These are phyloP conservation scores for Ogataea zsoltii DNA, from an alignment of 805 yeast genomes.

Conservation along the genomic window DNA sequence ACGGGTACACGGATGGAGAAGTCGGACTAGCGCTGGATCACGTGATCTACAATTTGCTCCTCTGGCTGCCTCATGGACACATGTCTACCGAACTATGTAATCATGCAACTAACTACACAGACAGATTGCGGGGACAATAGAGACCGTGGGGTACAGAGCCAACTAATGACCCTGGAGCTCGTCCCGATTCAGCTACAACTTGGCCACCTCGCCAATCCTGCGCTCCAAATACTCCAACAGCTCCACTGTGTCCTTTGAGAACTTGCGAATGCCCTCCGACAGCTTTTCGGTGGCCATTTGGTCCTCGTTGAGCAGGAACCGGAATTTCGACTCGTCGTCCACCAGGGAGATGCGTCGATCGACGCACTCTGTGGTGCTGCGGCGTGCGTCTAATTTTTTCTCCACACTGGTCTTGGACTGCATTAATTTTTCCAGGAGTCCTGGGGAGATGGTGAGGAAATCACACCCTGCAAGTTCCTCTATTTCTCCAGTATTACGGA, in stretches of 20 bases:
- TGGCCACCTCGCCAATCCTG: conserved; percentile 12
- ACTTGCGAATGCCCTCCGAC: conserved; percentile 95
- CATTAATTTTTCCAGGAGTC: conserved; percentile 80
- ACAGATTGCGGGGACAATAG: too few species aligned
- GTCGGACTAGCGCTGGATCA: conserved; percentile 3
- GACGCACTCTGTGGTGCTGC: conserved; percentile 53
- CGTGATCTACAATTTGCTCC: background rate
- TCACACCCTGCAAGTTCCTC: conserved; percentile 96
- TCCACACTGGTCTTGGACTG: conserved; percentile 77
- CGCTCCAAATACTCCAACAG: conserved; percentile 12
- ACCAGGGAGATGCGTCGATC: conserved; percentile 72
- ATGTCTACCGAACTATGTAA: too few species aligned
- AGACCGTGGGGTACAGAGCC: too few species aligned
- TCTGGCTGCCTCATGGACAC: too few species aligned
- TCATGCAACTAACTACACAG: too few species aligned
- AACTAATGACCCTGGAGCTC: too few species aligned
- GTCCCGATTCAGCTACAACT: background rate
- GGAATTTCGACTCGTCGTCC: conserved; percentile 84
- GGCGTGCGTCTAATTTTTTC: conserved; percentile 65
- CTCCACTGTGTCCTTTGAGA: conserved; percentile 46
- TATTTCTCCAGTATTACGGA: conserved; percentile 95
- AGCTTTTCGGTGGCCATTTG: conserved; percentile 98
- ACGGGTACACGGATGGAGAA: conserved; percentile 9
- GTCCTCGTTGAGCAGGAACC: conserved; percentile 89
- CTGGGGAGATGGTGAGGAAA: conserved; percentile 92